phyloP scores from a whole-genome alignment of 192 early-diverging fungal genomes.

The Chytriomyces confervae region DNA sequence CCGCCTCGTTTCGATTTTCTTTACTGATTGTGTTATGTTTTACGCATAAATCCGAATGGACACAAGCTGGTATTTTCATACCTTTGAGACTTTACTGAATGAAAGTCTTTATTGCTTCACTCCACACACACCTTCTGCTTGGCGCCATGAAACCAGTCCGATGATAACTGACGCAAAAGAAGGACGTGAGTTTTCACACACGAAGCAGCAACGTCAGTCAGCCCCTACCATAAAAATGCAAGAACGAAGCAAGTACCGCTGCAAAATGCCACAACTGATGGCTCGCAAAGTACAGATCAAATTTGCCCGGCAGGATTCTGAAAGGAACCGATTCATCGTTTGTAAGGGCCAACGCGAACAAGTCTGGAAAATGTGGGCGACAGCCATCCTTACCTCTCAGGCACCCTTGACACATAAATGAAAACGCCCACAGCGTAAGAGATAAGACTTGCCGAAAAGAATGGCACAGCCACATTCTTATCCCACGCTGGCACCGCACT shows the following conservation, averaged over 20 bases:
- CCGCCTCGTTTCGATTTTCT: no score
- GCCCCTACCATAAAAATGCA: slow-evolving; percentile 9
- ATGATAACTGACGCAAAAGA: not conserved
- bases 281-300: slow-evolving; percentile 30
- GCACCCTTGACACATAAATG: slow-evolving; percentile 36
- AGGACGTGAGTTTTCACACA: not conserved
- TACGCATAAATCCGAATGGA: no score
- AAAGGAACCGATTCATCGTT: not conserved
- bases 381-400: slow-evolving; percentile 19
- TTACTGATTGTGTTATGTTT: no score
- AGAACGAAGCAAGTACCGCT: slow-evolving; percentile 27
- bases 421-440: slow-evolving; percentile 33
- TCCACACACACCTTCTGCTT: slow-evolving; percentile 1
- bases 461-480: not conserved
- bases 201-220: not conserved
- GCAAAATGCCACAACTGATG: slow-evolving; percentile 43
- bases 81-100: no score
- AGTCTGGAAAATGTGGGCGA: not conserved
- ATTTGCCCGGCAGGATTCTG: slow-evolving; percentile 31
- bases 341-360: not conserved
- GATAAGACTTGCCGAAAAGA: not conserved
- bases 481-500: not conserved
- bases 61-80: no score
- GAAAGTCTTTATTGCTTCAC: not conserved
- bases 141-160: slow-evolving; percentile 6